Conservation (phyloP, 1,139 yeast species). For the Geotrichum reessii region DNA sequence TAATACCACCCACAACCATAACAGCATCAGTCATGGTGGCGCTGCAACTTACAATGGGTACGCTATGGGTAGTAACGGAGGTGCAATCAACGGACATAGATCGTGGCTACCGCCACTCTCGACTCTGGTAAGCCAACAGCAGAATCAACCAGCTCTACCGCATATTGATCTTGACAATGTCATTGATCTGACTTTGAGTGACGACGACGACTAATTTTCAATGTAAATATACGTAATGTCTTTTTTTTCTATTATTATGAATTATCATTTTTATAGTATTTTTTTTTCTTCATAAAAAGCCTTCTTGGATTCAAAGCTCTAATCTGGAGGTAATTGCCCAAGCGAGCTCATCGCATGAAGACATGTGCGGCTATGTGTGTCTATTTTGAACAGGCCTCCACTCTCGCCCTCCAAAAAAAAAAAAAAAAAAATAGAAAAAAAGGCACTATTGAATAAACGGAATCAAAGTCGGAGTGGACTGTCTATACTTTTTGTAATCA, state of each 20-base stretch:
- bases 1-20: not conserved
- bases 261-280: not conserved
- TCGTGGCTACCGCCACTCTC: not conserved
- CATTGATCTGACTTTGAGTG: constrained; percentile 13
- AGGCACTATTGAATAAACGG: constrained; percentile 48
- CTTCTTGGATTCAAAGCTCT: not conserved
- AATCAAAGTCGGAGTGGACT: constrained; percentile 50
- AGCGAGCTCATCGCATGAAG: not conserved
- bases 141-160: not conserved
- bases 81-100: not conserved
- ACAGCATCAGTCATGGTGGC: too few relatives aligned
- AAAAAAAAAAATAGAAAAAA: not conserved
- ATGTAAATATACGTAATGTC: not conserved
- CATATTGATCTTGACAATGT: not conserved
- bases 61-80: not conserved
- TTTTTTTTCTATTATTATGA: too few relatives aligned
- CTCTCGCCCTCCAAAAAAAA: not conserved
- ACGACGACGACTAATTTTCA: constrained; percentile 3
- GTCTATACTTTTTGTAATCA: constrained; percentile 51
- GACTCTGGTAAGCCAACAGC: not conserved
- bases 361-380: not conserved
- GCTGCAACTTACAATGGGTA: too few relatives aligned
- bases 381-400: not conserved
- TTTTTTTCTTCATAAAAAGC: not conserved
- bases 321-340: not conserved